A percentile compares a stretch with the other conserved stretches of the same genome.
Evolutionary conservation across 2,329 filamentous ascomycete genomes (phyloP).

Genomic region (Talaromyces islandicus): DNA sequence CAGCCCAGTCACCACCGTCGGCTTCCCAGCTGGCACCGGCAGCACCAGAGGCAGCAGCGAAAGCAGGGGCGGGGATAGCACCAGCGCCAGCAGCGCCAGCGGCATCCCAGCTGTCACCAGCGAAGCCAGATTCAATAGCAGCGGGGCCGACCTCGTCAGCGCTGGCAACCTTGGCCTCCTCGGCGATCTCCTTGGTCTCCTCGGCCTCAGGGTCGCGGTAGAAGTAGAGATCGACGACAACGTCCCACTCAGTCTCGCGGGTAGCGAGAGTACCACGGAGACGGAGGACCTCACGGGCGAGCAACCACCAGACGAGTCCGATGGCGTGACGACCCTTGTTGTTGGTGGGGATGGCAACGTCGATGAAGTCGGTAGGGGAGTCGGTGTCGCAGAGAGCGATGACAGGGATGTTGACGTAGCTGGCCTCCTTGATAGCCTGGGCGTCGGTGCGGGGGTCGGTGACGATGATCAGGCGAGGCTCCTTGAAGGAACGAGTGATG

Average conservation of each 20-base stretch:
- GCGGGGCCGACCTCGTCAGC: constrained; percentile 77
- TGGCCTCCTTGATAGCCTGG: constrained; percentile 99
- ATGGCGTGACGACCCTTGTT: constrained; percentile 99
- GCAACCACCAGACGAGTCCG: constrained; percentile 98
- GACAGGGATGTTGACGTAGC: constrained; percentile 99
- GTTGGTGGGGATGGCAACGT: constrained; percentile 99
- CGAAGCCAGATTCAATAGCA: constrained; percentile 74
- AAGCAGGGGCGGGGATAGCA: constrained; percentile 60
- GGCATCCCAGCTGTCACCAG: constrained; percentile 78
- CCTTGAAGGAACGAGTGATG: constrained; percentile 99
- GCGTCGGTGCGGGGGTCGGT: constrained; percentile 99
- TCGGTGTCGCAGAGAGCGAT: constrained; percentile 99
- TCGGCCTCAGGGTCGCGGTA: constrained; percentile 99
- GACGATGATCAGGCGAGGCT: constrained; percentile 98
- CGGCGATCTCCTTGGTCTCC: constrained; percentile 90
- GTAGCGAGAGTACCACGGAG: constrained; percentile 93
- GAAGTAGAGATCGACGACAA: constrained; percentile 99
- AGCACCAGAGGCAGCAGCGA: constrained; percentile 68
- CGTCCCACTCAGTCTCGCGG: constrained; percentile 96
- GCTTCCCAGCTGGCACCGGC: constrained; percentile 62
- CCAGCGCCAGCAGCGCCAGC: constrained; percentile 56
- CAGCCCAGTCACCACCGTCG: constrained; percentile 49
- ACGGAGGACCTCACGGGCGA: constrained; percentile 98
- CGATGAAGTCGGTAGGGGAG: constrained; percentile 98
- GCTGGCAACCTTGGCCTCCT: constrained; percentile 75